Evolutionary conservation across 768 basidiomycete species (phyloP).

Genomic region (Rhodocollybia butyracea): DNA sequence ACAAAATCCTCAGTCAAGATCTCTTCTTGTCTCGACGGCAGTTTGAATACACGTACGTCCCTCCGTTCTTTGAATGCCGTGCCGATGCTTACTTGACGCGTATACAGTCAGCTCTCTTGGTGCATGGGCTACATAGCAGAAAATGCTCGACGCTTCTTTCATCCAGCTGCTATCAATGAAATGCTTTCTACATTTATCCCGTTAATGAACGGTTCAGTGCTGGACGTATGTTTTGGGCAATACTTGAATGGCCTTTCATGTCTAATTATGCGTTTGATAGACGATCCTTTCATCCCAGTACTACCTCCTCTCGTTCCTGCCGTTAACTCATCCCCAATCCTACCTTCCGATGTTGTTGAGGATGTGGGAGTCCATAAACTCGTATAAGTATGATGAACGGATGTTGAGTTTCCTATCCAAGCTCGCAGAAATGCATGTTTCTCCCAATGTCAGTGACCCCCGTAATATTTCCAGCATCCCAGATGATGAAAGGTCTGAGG

Average conservation of each 20-base stretch:
- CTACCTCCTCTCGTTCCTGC: slow-evolving; percentile 83
- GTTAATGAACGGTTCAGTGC: slow-evolving; percentile 64
- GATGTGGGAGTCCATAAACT: slow-evolving; percentile 86
- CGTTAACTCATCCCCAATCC: slow-evolving; percentile 78
- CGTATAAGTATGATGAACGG: slow-evolving; percentile 86
- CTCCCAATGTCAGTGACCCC: slow-evolving; percentile 75
- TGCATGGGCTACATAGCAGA: slow-evolving; percentile 73
- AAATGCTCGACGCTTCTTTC: slow-evolving; percentile 77
- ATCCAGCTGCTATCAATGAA: slow-evolving; percentile 79
- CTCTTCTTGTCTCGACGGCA: slow-evolving; percentile 75
- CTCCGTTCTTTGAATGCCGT: slow-evolving; percentile 9
- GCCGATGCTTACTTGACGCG: not conserved
- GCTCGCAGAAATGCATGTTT: slow-evolving; percentile 77
- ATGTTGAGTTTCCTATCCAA: slow-evolving; percentile 81
- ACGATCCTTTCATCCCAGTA: slow-evolving; percentile 79
- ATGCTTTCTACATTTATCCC: slow-evolving; percentile 90
- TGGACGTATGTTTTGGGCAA: slow-evolving; percentile 53
- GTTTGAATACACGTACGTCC: slow-evolving; percentile 70
- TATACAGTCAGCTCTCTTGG: slow-evolving; percentile 64
- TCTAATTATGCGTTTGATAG: slow-evolving; percentile 29
- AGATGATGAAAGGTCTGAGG: slow-evolving; percentile 64
- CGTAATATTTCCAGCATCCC: slow-evolving; percentile 60
- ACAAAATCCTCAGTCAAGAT: slow-evolving; percentile 65
- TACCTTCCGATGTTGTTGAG: slow-evolving; percentile 84
- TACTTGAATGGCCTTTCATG: not conserved